These are phyloP conservation scores for Candida andamanensis DNA, from an alignment of 805 yeast genomes.

Conservation along the genomic window DNA sequence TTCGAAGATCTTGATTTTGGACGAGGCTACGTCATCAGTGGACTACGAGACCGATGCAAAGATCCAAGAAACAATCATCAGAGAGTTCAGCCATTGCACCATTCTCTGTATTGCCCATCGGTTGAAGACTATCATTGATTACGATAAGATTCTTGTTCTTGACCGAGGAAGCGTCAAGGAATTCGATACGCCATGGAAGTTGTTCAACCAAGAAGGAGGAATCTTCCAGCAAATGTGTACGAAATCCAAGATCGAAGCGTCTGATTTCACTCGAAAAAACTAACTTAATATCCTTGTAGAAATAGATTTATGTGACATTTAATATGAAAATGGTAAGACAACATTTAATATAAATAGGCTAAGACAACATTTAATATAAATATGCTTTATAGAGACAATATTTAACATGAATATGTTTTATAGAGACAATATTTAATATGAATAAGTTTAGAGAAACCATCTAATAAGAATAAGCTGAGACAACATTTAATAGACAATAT, in stretches of 20 bases:
- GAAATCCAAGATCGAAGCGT: conserved; percentile 37
- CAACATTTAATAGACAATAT: no score
- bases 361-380: no score
- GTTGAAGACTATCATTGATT: conserved; percentile 65
- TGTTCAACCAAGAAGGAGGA: conserved; percentile 48
- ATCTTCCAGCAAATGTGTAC: conserved; percentile 71
- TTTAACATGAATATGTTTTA: no score
- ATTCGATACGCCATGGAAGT: conserved; percentile 67
- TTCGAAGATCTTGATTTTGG: conserved; percentile 72
- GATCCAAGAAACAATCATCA: conserved; percentile 68
- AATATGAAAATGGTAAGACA: no score
- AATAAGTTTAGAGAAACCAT: no score
- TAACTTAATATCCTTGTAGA: neutral
- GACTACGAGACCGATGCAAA: conserved; percentile 84
- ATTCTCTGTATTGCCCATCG: conserved; percentile 88
- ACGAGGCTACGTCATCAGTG: conserved; percentile 78
- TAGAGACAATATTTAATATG: no score
- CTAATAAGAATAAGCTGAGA: no score
- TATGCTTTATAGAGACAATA: no score
- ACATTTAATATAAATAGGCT: no score
- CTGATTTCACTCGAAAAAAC: conserved; percentile 31
- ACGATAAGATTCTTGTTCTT: conserved; percentile 74
- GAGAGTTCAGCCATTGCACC: conserved; percentile 67
- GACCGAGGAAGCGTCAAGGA: conserved; percentile 76
- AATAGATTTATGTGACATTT: no score